These are phyloP conservation scores for Lotmaria passim DNA, from an alignment of 208 protist genomes.

Conservation along the genomic window DNA sequence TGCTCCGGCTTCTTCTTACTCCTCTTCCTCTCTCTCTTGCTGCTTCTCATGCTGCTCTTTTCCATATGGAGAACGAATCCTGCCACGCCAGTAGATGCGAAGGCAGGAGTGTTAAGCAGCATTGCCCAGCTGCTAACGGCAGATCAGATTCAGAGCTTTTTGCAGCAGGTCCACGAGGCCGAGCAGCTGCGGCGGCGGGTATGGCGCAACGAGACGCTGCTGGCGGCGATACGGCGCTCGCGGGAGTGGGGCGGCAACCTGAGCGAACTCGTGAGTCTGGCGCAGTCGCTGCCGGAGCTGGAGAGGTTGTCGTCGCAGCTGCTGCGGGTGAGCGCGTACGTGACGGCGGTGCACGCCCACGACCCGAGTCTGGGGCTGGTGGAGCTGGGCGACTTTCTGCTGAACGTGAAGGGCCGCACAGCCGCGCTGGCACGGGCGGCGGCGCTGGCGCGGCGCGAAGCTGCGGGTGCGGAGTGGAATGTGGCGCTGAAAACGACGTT, in stretches of 20 bases:
- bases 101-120: too few relatives aligned
- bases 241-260: not conserved
- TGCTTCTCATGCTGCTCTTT: not conserved
- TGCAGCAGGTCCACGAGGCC: conserved; percentile 11
- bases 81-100: too few relatives aligned
- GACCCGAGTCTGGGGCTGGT: conserved; percentile 22
- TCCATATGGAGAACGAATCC: too few relatives aligned
- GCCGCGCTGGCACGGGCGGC: conserved; percentile 30
- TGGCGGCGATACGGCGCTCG: conserved; percentile 1
- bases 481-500: conserved; percentile 23
- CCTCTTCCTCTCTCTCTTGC: not conserved
- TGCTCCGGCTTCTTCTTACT: not conserved
- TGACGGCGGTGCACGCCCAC: conserved; percentile 28
- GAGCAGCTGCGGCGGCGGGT: conserved; percentile 19
- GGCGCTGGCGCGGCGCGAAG: conserved; percentile 10
- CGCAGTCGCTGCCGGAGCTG: conserved; percentile 30
- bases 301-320: conserved; percentile 21
- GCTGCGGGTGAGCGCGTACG: conserved; percentile 18
- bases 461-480: conserved; percentile 1
- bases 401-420: conserved; percentile 20
- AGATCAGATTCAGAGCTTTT: conserved; percentile 4
- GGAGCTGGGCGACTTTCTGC: conserved; percentile 36
- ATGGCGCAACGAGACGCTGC: conserved; percentile 19
- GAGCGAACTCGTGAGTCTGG: conserved; percentile 9
- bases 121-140: not conserved